Conservation (phyloP, 139 green algal genomes). For the Micromonas pusilla region DNA sequence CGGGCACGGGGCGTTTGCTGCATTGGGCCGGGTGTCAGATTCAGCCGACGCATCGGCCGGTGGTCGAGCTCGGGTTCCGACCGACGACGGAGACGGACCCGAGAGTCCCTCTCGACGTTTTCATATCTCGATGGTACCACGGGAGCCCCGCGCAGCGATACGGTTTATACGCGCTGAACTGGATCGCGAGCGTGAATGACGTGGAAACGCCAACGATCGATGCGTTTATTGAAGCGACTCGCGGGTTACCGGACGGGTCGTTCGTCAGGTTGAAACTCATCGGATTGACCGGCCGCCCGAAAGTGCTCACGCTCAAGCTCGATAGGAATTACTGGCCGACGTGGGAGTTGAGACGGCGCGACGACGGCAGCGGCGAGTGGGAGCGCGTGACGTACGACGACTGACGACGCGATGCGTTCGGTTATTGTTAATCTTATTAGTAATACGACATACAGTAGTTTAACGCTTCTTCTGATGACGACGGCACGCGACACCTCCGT, state of each 20-base stretch:
- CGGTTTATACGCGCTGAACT: conserved; percentile 80
- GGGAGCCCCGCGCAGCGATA: conserved; percentile 76
- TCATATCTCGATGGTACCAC: conserved; percentile 72
- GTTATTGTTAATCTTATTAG: too few relatives aligned
- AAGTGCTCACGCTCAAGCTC: conserved; percentile 72
- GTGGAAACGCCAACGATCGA: conserved; percentile 64
- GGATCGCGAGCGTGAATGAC: conserved; percentile 65
- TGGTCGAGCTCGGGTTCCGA: conserved; percentile 70
- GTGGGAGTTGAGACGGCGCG: conserved; percentile 34
- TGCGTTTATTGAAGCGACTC: conserved; percentile 52
- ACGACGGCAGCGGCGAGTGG: neutral
- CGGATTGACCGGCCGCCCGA: conserved; percentile 39
- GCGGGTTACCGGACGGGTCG: conserved; percentile 43
- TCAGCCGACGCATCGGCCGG: conserved; percentile 62
- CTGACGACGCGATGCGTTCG: too few relatives aligned
- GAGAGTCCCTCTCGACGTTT: conserved; percentile 37
- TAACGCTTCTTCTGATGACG: too few relatives aligned
- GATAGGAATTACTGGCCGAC: conserved; percentile 83
- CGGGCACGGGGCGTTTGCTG: conserved; percentile 69
- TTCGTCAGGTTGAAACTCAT: conserved; percentile 54
- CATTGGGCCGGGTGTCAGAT: conserved; percentile 82
- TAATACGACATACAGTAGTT: too few relatives aligned
- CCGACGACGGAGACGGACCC: conserved; percentile 36
- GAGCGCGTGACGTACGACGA: neutral
- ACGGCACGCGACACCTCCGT: too few relatives aligned